These are phyloP conservation scores for Pythium sukuiense DNA, from an alignment of 352 stramenopile species.

Conservation along the genomic window DNA sequence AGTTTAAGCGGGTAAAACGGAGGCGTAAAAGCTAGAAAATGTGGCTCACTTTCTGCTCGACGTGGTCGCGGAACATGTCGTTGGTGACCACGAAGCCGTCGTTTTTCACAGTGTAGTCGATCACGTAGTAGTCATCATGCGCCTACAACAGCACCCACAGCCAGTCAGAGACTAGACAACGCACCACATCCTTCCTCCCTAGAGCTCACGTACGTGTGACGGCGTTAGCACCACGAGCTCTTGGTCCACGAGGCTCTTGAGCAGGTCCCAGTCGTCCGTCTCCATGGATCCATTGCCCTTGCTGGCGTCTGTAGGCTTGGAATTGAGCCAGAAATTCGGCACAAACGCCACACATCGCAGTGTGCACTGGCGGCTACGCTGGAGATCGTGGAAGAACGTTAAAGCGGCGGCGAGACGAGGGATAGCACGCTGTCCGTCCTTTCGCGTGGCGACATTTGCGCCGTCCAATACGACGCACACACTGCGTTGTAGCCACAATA, in stretches of 20 bases:
- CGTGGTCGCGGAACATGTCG: constrained; percentile 91
- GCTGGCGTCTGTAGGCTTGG: constrained; percentile 37
- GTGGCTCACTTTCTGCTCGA: constrained; percentile 59
- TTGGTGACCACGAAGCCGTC: constrained; percentile 90
- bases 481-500: constrained; percentile 8
- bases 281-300: constrained; percentile 46
- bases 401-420: constrained; percentile 65
- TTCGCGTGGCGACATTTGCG: constrained; percentile 73
- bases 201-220: constrained; percentile 41
- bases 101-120: constrained; percentile 89
- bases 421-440: constrained; percentile 50
- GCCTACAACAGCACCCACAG: constrained; percentile 31
- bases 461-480: constrained; percentile 68
- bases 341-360: constrained; percentile 78
- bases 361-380: constrained; percentile 26
- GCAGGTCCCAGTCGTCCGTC: constrained; percentile 47
- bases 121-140: constrained; percentile 91
- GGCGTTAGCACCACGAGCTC: constrained; percentile 76
- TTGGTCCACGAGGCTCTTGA: constrained; percentile 58
- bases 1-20: too few species aligned
- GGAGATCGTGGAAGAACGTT: constrained; percentile 55
- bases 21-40: background rate
- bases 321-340: constrained; percentile 81
- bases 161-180: background rate
- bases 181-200: background rate